Base-by-base conservation (phyloP, 805 yeast genomes). In the Candida dajiaensis region DNA sequence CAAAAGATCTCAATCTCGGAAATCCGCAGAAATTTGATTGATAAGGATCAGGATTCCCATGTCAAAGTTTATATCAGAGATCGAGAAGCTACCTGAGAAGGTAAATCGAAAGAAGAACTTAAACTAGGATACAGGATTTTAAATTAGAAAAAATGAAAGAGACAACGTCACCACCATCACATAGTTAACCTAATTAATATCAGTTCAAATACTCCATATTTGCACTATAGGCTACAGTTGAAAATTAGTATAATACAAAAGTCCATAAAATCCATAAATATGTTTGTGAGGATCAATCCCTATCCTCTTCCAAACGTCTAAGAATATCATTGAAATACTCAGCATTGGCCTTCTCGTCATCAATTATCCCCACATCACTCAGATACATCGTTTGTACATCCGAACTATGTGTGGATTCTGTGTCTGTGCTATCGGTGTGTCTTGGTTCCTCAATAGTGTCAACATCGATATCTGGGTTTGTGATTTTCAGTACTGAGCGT, bases 401-500 rank as follows among this genome's bases (percentile, higher is more conserved):
- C 19, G 19, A 23, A 9, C 13, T 15, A n/a, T 23, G 16, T 10
- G 15, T 42, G 7, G 40, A 42, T 6, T 25, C 31, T 22, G 22
- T 18, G 18, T 20, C 39, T n/a, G 22, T 19, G 10, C 19, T 20
- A 20, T 36, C 23, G 12, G 39, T 19, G 6, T 8, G 7, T 20
- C 16, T 6, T 20, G 39, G 25, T 8, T 58, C 53, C 22, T 47
- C 56, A 29, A 20, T 20, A 41, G 10, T 36, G 9, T 33, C 41
- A 9, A 37, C 45, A 12, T 20, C 23, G 12, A 43, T 37, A 53
- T 78, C 85, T 0, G 90, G 90, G 56, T 84, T 84, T 41, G 78
- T 72, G 33, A 84, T 78, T 31, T 84, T 62, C 39, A 84, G 65
- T 44, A 74, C 73, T 1, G 83, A 73, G 48, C 86, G 67, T 53